Percentiles rank a stretch among this genome's conserved stretches.
Conservation (phyloP, 1,284 basidiomycete genomes). For the Kalmanozyma brasiliensis region DNA sequence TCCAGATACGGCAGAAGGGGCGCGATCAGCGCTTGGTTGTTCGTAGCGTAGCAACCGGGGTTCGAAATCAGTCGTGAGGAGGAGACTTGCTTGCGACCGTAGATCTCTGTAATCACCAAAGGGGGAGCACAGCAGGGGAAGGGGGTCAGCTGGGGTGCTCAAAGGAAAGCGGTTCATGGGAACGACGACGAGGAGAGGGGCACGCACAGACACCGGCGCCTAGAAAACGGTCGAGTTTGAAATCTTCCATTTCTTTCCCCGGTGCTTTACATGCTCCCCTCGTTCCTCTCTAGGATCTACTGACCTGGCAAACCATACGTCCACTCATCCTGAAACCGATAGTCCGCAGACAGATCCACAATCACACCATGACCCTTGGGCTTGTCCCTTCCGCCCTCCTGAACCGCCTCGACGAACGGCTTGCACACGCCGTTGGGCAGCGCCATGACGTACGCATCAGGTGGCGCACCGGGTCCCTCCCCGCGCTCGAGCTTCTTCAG, state of each 20-base stretch:
- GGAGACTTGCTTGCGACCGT: slow-evolving; percentile 79
- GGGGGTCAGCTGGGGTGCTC: slow-evolving; percentile 1
- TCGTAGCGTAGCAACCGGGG: slow-evolving; percentile 96
- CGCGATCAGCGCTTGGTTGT: slow-evolving; percentile 88
- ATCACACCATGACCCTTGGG: slow-evolving; percentile 75
- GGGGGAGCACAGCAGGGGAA: not conserved
- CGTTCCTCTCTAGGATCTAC: slow-evolving; percentile 65
- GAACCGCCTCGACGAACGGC: slow-evolving; percentile 95
- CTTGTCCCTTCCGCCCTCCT: slow-evolving; percentile 75
- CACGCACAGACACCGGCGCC: slow-evolving; percentile 11
- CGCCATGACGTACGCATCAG: slow-evolving; percentile 78
- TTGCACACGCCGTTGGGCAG: slow-evolving; percentile 96
- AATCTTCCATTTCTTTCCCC: not conserved
- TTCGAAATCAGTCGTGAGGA: slow-evolving; percentile 87
- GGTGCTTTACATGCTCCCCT: not conserved
- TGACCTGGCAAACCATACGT: slow-evolving; percentile 98
- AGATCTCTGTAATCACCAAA: slow-evolving; percentile 78
- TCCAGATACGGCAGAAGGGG: slow-evolving; percentile 78
- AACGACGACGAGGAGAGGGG: no score
- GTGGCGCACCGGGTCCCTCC: slow-evolving; percentile 60
- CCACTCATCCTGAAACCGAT: slow-evolving; percentile 93
- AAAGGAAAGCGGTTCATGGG: no score
- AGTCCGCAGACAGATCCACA: slow-evolving; percentile 93
- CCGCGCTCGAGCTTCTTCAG: slow-evolving; percentile 65
- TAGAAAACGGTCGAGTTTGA: not conserved